Conservation (phyloP, 352 stramenopile genomes). For the Stramenopiles sp. region DNA sequence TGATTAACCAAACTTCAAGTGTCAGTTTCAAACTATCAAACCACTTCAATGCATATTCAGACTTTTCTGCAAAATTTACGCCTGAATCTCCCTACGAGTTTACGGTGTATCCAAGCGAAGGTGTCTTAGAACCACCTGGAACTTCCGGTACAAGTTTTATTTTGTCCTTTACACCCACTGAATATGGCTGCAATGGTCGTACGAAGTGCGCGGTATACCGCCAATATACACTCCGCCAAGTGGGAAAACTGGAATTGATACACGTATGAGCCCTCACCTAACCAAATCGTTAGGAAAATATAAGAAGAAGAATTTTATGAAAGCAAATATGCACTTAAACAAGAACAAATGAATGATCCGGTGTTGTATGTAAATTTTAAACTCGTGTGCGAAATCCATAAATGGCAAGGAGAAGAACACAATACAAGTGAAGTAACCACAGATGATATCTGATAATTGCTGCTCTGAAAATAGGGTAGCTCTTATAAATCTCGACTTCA, state of each 20-base stretch:
- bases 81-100: conserved; percentile 57
- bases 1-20: conserved; percentile 50
- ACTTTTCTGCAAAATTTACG: conserved; percentile 62
- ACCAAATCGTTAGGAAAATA: neutral
- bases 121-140: conserved; percentile 45
- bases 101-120: conserved; percentile 51
- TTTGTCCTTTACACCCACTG: conserved; percentile 63
- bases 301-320: neutral
- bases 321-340: neutral
- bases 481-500: too few species aligned
- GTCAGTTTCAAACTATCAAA: conserved; percentile 63
- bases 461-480: too few species aligned
- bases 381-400: too few species aligned
- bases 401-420: too few species aligned
- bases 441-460: too few species aligned
- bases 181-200: conserved; percentile 77
- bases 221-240: conserved; percentile 30
- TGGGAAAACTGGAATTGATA: neutral
- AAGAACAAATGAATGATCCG: too few species aligned
- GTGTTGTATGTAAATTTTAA: too few species aligned
- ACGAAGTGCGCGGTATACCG: conserved; percentile 62
- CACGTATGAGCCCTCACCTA: neutral
- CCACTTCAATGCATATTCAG: conserved; percentile 42
- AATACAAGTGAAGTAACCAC: too few species aligned
- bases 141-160: conserved; percentile 50